Conservation (phyloP, 768 basidiomycete species). For the Hygrophoropsis aurantiaca region DNA sequence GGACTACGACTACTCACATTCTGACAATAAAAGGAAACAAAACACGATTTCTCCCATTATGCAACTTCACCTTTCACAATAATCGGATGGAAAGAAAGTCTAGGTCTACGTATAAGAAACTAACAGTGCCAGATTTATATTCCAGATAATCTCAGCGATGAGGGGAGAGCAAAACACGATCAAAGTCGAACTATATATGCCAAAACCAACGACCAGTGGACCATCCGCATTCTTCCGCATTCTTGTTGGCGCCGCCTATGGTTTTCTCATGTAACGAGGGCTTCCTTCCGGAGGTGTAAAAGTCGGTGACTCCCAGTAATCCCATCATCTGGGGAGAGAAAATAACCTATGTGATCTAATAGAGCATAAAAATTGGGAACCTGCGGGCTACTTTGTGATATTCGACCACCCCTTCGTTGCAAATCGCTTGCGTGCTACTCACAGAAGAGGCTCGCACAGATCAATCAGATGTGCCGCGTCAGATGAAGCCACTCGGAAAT, state of each 20-base stretch:
- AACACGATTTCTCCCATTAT: conserved; percentile 73
- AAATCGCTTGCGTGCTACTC: conserved; percentile 70
- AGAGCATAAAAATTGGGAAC: conserved; percentile 66
- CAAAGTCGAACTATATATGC: conserved; percentile 70
- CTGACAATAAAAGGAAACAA: conserved; percentile 65
- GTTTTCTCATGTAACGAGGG: conserved; percentile 57
- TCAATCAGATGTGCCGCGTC: conserved; percentile 73
- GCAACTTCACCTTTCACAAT: conserved; percentile 49
- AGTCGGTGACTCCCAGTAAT: conserved; percentile 68
- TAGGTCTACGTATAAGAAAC: no score
- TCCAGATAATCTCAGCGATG: conserved; percentile 72
- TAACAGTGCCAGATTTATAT: conserved; percentile 76
- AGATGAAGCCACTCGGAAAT: conserved; percentile 55
- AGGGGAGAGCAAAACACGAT: conserved; percentile 53
- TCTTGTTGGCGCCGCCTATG: conserved; percentile 61
- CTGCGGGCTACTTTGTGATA: conserved; percentile 41
- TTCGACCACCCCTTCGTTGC: conserved; percentile 69
- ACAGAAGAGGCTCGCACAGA: conserved; percentile 68
- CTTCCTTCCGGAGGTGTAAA: conserved; percentile 62
- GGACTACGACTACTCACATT: conserved; percentile 43
- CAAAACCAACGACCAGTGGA: conserved; percentile 73
- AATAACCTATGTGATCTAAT: conserved; percentile 65
- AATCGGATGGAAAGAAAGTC: no score
- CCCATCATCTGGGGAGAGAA: conserved; percentile 61
- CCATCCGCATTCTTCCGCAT: conserved; percentile 62